Conservation (phyloP, 352 stramenopile species). For the Phytophthora sojae region DNA sequence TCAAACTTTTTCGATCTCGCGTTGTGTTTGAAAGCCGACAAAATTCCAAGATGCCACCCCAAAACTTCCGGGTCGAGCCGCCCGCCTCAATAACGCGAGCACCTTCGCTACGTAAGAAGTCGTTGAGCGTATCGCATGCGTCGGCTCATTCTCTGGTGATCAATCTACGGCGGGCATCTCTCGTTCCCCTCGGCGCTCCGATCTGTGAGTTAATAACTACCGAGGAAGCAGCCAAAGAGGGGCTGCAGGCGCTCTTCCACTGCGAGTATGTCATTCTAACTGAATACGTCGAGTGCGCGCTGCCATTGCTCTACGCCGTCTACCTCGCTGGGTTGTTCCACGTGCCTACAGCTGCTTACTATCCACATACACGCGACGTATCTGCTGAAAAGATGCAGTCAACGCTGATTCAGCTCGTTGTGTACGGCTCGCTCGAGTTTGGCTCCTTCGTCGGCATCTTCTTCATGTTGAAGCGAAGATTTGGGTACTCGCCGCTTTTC, state of each 20-base stretch:
- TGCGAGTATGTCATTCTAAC: constrained; percentile 30
- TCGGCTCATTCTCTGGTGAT: neutral
- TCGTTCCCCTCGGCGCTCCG: neutral
- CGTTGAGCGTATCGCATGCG: neutral
- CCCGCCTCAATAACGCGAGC: neutral
- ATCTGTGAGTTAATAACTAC: neutral
- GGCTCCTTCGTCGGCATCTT: constrained; percentile 14
- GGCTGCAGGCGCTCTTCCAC: constrained; percentile 31
- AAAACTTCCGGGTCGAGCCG: neutral
- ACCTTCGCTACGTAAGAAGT: neutral
- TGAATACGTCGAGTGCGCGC: constrained; percentile 32
- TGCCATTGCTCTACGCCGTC: constrained; percentile 27
- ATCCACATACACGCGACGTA: constrained; percentile 14
- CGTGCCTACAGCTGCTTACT: constrained; percentile 32
- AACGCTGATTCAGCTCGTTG: constrained; percentile 6
- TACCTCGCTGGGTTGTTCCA: constrained; percentile 22
- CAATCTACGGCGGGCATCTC: neutral
- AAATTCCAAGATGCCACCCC: neutral
- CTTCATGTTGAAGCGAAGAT: constrained; percentile 18
- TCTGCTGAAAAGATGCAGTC: neutral
- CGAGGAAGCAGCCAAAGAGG: constrained; percentile 1
- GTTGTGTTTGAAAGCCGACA: neutral
- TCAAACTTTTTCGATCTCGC: neutral
- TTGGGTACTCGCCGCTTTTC: constrained; percentile 32
- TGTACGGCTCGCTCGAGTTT: constrained; percentile 19